These are phyloP conservation scores for Ziziphus jujuba DNA, from an alignment of 306 rosid species.

Conservation along the genomic window DNA sequence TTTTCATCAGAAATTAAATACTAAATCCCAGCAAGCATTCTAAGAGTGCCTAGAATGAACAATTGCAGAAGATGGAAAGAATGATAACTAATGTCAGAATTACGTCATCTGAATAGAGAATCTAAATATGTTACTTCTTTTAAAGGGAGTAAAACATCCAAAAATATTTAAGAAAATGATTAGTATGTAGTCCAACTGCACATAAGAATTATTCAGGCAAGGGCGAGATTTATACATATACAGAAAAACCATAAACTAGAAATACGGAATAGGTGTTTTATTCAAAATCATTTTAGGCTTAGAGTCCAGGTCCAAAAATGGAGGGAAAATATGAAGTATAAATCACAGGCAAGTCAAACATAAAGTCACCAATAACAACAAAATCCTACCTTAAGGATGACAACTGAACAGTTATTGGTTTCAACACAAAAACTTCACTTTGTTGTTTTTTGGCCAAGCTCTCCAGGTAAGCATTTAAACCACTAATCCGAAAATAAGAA, in stretches of 20 bases:
- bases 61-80: background rate
- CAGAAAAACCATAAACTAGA: conserved; percentile 4
- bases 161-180: background rate
- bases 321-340: conserved; percentile 7
- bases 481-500: conserved; percentile 56
- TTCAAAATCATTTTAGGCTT: conserved; percentile 4
- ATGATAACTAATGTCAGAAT: background rate
- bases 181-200: background rate
- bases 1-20: background rate
- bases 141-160: background rate
- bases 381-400: conserved; percentile 62
- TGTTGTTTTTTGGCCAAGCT: conserved; percentile 42
- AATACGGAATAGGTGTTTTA: conserved; percentile 1
- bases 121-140: conserved; percentile 3
- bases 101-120: background rate
- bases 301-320: conserved; percentile 10
- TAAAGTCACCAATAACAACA: conserved; percentile 1
- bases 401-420: conserved; percentile 52
- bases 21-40: background rate
- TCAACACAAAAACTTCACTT: conserved; percentile 52
- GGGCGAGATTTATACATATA: background rate
- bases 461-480: conserved; percentile 58
- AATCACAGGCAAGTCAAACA: background rate
- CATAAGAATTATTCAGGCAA: background rate
- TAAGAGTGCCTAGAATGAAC: background rate